Percentiles rank a stretch among this genome's conserved stretches.
Evolutionary conservation across 345 rosid species (phyloP).

Genomic region (Aquilaria sinensis): DNA sequence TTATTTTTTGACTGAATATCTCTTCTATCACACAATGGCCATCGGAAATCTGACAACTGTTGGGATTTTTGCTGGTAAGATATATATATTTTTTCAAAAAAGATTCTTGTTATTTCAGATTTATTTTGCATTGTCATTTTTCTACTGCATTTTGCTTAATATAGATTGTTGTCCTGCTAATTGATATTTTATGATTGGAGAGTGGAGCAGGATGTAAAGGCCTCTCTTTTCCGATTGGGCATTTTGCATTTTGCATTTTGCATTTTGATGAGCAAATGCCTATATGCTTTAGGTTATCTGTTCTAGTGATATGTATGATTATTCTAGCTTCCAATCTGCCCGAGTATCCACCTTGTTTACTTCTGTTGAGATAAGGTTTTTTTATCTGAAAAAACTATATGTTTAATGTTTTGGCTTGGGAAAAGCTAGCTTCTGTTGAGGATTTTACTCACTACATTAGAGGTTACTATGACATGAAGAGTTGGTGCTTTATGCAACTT

Average conservation of each 20-base stretch:
- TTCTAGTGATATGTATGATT: not conserved
- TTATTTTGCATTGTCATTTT: not conserved
- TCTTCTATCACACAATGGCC: slow-evolving; percentile 77
- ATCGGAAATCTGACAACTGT: slow-evolving; percentile 68
- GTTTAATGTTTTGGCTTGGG: not conserved
- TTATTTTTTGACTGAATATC: slow-evolving; percentile 78
- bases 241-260: not conserved
- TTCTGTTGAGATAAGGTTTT: not conserved
- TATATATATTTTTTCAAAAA: not conserved
- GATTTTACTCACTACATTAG: not conserved
- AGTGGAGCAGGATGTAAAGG: too few relatives aligned
- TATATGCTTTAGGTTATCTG: not conserved
- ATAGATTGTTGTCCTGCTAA: not conserved
- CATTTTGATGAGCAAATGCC: not conserved
- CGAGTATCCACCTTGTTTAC: not conserved
- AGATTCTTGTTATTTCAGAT: not conserved
- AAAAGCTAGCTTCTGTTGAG: not conserved
- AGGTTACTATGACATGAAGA: not conserved
- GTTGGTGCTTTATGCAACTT: not conserved
- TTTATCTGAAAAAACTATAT: not conserved
- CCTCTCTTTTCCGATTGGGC: too few relatives aligned
- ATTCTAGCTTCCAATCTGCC: not conserved
- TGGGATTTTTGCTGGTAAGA: slow-evolving; percentile 73
- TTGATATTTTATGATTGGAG: slow-evolving; percentile 5
- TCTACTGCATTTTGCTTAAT: slow-evolving; percentile 1